Percentiles rank a stretch among this genome's conserved stretches.
Conservation (phyloP, 768 basidiomycete species). For the Suillus bovinus region DNA sequence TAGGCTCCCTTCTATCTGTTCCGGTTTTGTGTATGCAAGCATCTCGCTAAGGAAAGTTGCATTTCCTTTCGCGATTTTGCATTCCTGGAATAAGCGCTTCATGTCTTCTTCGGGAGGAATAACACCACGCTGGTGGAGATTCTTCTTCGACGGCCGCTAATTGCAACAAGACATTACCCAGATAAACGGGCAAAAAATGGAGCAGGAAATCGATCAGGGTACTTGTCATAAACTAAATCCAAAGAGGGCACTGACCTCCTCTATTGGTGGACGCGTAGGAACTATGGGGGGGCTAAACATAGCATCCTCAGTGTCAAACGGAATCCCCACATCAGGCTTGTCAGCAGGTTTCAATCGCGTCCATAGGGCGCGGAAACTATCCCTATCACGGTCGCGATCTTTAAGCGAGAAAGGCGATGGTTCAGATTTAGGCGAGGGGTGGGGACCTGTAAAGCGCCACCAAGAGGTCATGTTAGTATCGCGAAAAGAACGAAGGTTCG, state of each 20-base stretch:
- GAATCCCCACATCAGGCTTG: constrained; percentile 83
- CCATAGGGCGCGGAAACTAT: constrained; percentile 75
- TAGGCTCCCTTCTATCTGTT: constrained; percentile 62
- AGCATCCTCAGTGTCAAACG: constrained; percentile 74
- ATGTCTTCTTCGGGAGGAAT: constrained; percentile 87
- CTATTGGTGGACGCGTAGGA: constrained; percentile 10
- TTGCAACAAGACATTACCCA: not conserved
- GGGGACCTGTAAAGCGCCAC: not conserved
- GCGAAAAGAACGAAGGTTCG: not conserved
- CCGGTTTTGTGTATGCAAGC: constrained; percentile 66
- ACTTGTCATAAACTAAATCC: not conserved
- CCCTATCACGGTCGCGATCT: constrained; percentile 39
- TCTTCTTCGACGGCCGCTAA: constrained; percentile 3
- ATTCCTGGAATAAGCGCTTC: constrained; percentile 79
- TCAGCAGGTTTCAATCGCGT: constrained; percentile 74
- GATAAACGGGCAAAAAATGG: not conserved
- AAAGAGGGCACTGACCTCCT: not conserved
- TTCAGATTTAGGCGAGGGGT: constrained; percentile 7
- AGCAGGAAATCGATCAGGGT: not conserved
- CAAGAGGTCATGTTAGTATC: not conserved
- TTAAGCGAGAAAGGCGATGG: constrained; percentile 12
- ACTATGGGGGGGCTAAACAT: constrained; percentile 73
- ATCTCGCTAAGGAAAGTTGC: constrained; percentile 73
- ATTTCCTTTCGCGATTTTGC: constrained; percentile 81
- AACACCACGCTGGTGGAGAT: constrained; percentile 32